These are phyloP conservation scores for Tuber calosporum DNA, from an alignment of 495 filamentous ascomycete species.

Conservation along the genomic window DNA sequence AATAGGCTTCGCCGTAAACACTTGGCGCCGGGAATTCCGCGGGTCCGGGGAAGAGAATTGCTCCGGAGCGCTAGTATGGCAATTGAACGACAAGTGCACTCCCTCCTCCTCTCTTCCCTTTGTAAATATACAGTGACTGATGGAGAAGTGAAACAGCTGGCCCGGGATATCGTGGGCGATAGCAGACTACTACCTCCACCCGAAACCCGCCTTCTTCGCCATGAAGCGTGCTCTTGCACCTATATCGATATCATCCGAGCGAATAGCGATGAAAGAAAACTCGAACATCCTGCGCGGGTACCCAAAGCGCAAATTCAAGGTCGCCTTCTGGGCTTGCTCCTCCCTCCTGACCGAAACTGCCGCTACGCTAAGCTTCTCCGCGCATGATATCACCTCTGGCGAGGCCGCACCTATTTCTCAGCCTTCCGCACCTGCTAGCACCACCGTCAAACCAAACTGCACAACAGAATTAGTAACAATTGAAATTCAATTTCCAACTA, in stretches of 20 bases:
- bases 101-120: neutral
- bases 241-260: conserved; percentile 65
- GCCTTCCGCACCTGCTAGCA: conserved; percentile 44
- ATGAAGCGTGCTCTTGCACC: conserved; percentile 71
- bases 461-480: conserved; percentile 56
- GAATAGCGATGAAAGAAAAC: conserved; percentile 48
- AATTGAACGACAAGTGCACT: conserved; percentile 71
- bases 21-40: conserved; percentile 58
- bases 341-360: conserved; percentile 45
- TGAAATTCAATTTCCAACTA: conserved; percentile 44
- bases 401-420: conserved; percentile 48
- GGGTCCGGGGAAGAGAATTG: conserved; percentile 47
- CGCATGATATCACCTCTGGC: conserved; percentile 60
- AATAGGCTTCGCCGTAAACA: conserved; percentile 57
- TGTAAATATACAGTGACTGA: neutral
- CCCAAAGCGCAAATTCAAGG: conserved; percentile 48
- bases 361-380: conserved; percentile 54
- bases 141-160: conserved; percentile 51
- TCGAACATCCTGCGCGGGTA: conserved; percentile 49
- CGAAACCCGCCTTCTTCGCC: conserved; percentile 79
- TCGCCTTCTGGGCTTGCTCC: conserved; percentile 67
- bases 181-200: conserved; percentile 77
- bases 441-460: conserved; percentile 55
- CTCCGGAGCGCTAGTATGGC: conserved; percentile 78
- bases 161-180: conserved; percentile 68